phyloP scores from a whole-genome alignment of 768 basidiomycete genomes.

The Mycena venus region DNA sequence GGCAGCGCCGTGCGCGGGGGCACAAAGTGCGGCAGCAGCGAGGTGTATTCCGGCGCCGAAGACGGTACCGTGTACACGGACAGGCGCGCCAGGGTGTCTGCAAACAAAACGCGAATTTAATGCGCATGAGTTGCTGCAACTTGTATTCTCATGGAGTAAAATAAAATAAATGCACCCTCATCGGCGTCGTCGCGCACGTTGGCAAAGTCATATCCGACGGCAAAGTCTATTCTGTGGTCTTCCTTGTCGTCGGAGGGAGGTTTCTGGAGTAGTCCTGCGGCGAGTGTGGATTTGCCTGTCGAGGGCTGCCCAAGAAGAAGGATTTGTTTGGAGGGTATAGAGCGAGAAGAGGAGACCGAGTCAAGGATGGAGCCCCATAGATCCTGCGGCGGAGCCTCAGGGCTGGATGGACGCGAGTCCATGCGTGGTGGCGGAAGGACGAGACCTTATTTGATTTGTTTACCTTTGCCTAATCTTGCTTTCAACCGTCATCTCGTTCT shows the following conservation, averaged over 20 bases:
- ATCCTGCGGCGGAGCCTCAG: slow-evolving; percentile 82
- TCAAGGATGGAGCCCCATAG: slow-evolving; percentile 95
- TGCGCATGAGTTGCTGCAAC: neutral
- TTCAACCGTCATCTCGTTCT: neutral
- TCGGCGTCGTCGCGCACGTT: slow-evolving; percentile 94
- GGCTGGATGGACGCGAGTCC: slow-evolving; percentile 73
- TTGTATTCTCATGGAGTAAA: slow-evolving; percentile 12
- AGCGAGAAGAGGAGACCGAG: slow-evolving; percentile 84
- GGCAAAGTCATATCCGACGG: slow-evolving; percentile 92
- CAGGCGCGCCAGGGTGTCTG: slow-evolving; percentile 90
- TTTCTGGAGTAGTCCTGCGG: slow-evolving; percentile 80
- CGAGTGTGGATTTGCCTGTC: slow-evolving; percentile 84
- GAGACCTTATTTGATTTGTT: neutral
- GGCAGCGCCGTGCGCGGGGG: slow-evolving; percentile 76
- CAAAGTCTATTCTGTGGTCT: slow-evolving; percentile 79
- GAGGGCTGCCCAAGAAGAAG: slow-evolving; percentile 85
- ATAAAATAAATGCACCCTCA: slow-evolving; percentile 74
- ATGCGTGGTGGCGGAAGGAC: neutral
- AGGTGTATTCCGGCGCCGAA: slow-evolving; percentile 75
- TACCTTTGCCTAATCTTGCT: neutral
- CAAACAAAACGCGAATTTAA: slow-evolving; percentile 8
- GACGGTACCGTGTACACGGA: slow-evolving; percentile 95
- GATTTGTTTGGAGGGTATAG: slow-evolving; percentile 89
- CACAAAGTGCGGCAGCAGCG: slow-evolving; percentile 83
- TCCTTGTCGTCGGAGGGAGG: slow-evolving; percentile 69